Evolutionary conservation across 2,329 filamentous ascomycete genomes (phyloP).

Genomic region (Thyridium curvatum): DNA sequence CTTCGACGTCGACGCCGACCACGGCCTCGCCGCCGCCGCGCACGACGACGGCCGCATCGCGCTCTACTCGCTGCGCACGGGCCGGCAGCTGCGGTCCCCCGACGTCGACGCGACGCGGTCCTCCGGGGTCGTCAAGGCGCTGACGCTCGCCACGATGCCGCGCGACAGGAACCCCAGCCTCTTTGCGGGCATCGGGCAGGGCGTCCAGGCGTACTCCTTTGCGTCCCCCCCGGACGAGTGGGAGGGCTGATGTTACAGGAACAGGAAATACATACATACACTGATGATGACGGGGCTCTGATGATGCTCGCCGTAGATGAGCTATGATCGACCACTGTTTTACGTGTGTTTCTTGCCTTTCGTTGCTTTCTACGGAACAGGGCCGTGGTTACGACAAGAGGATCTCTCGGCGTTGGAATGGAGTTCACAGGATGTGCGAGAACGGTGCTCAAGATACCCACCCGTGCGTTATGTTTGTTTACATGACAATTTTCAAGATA

Average conservation of each 20-base stretch:
- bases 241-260: neutral
- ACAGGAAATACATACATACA: too few species aligned
- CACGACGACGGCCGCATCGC: constrained; percentile 42
- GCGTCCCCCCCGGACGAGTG: constrained; percentile 14
- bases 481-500: too few species aligned
- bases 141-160: constrained; percentile 40
- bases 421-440: too few species aligned
- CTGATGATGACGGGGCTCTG: neutral
- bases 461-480: too few species aligned
- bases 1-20: constrained; percentile 45
- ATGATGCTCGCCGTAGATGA: neutral
- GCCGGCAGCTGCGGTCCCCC: constrained; percentile 24
- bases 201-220: constrained; percentile 38
- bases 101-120: constrained; percentile 12
- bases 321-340: neutral
- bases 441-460: too few species aligned
- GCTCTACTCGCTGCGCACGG: constrained; percentile 43
- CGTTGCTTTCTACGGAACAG: too few species aligned
- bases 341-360: neutral
- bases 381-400: too few species aligned
- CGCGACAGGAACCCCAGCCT: constrained; percentile 38
- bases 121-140: constrained; percentile 22
- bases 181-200: constrained; percentile 32
- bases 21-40: constrained; percentile 45
- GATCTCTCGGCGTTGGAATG: too few species aligned